Evolutionary conservation across 2,329 filamentous ascomycete genomes (phyloP), one percentile per base, ranked within the genome.

Genomic region (Penicillium hordei): DNA sequence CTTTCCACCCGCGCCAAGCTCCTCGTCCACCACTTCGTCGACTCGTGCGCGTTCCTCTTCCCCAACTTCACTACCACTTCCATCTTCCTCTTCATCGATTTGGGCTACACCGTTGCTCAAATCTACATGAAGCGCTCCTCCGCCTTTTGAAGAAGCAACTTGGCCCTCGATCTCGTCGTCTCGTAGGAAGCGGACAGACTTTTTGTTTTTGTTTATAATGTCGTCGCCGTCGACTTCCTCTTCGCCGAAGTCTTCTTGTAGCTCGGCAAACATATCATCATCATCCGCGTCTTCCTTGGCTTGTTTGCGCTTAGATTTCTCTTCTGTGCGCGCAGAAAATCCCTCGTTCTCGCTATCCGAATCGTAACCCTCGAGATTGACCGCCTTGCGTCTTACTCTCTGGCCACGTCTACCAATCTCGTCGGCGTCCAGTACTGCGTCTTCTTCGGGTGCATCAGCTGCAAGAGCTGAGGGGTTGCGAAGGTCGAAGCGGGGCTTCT

Each of bases 331-430:
- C 33, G 83, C 84, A 65, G 94, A 85, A 73, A 96, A 95, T 44
- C 90, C 92, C 71, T 97, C 94, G 63, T 95, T 93, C 52, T 93
- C 96, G 57, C 83, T 86, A 75, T 99, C 94, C 10, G 89, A 94
- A 66, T 97, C 93, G 77, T 97, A 99, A 50, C 94, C 94, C 70
- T 97, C 94, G 40, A 99, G 86, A 70, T 97, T 97, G 55, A 99
- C 90, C 0, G 93, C 94, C 65, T 93, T 93, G 61, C 94, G 90
- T 74, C 96, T 96, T 0, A 91, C 90, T 40, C 86, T 84, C 33
- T 85, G 83, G 1, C 85, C 85, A 19, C 86, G 82, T 52, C 83
- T 83, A 17, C 93, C 92, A 63, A 97, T 97, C 39, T 97, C 93
- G 71, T 97, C 94, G 23, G 93, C 91, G 50, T 96, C 91, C 9